phyloP scores from a whole-genome alignment of 768 basidiomycete genomes.

The Pluteus cervinus region DNA sequence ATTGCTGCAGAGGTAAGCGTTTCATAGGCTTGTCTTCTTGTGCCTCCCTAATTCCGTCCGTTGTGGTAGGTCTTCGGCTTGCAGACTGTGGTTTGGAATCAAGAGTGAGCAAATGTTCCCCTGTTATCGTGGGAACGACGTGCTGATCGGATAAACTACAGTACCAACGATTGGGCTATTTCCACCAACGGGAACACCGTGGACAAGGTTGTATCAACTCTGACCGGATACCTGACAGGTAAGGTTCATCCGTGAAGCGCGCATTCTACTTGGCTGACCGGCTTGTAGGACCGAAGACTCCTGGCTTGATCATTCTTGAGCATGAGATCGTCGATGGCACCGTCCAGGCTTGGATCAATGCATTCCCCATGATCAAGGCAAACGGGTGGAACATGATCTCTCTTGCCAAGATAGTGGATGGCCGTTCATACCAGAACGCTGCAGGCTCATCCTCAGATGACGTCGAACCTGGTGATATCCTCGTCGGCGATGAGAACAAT shows the following conservation, averaged over 20 bases:
- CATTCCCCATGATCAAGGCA: slow-evolving; percentile 54
- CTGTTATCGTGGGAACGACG: slow-evolving; percentile 14
- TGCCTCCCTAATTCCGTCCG: too few relatives aligned
- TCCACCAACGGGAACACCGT: slow-evolving; percentile 35
- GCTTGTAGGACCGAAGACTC: slow-evolving; percentile 52
- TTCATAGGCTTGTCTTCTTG: too few relatives aligned
- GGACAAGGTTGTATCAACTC: slow-evolving; percentile 36
- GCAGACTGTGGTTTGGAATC: slow-evolving; percentile 85
- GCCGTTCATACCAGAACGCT: slow-evolving; percentile 43
- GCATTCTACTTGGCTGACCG: background rate
- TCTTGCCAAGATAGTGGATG: slow-evolving; percentile 37
- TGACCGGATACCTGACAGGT: slow-evolving; percentile 64
- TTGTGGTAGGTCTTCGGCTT: slow-evolving; percentile 58
- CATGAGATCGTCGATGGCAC: slow-evolving; percentile 68
- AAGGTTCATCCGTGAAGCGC: slow-evolving; percentile 8
- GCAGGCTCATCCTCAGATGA: slow-evolving; percentile 25
- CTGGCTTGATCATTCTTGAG: slow-evolving; percentile 79
- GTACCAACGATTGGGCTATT: slow-evolving; percentile 75
- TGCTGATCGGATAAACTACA: slow-evolving; percentile 18
- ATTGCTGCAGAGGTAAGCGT: slow-evolving; percentile 71
- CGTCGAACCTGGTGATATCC: slow-evolving; percentile 20
- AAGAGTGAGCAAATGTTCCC: slow-evolving; percentile 52
- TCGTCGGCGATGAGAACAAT: too few relatives aligned
- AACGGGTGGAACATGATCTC: slow-evolving; percentile 71
- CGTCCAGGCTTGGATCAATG: slow-evolving; percentile 60